These are phyloP conservation scores for Hypoxylon perforatum DNA, from an alignment of 495 filamentous ascomycete species.

Conservation along the genomic window DNA sequence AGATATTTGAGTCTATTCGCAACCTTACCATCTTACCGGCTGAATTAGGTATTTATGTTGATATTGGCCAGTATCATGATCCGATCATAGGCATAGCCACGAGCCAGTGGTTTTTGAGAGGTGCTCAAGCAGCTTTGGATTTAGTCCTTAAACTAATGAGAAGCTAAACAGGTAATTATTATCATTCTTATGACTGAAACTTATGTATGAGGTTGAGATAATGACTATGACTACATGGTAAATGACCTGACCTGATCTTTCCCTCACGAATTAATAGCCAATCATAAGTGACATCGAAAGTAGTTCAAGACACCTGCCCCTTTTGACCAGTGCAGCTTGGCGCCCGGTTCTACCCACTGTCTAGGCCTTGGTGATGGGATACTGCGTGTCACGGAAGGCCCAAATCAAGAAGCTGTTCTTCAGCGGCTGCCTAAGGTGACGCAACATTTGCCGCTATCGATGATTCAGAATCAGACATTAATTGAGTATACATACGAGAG, in stretches of 20 bases:
- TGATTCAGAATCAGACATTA: slow-evolving; percentile 16
- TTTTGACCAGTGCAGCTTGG: slow-evolving; percentile 29
- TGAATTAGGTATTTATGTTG: no score
- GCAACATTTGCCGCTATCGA: slow-evolving; percentile 14
- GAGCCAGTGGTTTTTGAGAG: no score
- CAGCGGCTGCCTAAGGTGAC: slow-evolving; percentile 10
- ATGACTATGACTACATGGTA: not conserved
- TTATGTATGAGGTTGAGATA: not conserved
- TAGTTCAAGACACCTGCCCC: slow-evolving; percentile 24
- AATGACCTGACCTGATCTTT: not conserved
- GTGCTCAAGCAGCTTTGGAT: no score
- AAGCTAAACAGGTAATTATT: no score
- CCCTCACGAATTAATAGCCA: not conserved
- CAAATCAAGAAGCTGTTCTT: slow-evolving; percentile 30
- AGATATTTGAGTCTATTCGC: no score
- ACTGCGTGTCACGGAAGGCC: slow-evolving; percentile 1
- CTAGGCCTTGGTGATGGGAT: not conserved
- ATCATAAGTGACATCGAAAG: slow-evolving; percentile 5
- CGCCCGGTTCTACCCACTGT: slow-evolving; percentile 23
- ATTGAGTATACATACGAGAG: not conserved
- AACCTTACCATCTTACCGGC: no score
- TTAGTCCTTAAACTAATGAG: no score
- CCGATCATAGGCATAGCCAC: no score
- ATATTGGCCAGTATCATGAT: no score
- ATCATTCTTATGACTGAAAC: no score